These are phyloP conservation scores for Yamagishiella unicocca DNA, from an alignment of 139 green algal genomes.

Conservation along the genomic window DNA sequence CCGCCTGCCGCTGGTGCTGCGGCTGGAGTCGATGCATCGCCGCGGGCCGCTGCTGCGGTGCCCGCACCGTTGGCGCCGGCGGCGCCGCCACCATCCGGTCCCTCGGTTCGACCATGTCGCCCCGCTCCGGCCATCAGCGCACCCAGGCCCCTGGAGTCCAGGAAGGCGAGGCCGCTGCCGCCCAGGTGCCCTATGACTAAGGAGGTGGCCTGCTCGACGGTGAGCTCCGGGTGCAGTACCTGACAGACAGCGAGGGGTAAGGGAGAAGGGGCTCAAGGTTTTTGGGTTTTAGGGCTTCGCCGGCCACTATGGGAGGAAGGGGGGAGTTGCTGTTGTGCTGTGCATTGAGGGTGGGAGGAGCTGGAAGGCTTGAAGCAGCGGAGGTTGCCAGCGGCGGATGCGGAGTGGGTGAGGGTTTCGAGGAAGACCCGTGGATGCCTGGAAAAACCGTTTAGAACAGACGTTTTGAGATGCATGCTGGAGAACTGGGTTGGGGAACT, in stretches of 20 bases:
- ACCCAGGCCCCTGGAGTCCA: no score
- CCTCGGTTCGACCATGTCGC: no score
- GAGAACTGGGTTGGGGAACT: not conserved
- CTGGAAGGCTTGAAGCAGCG: not conserved
- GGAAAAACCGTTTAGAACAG: no score
- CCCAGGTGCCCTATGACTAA: conserved; percentile 25
- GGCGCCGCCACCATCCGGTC: no score
- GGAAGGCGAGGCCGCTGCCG: no score
- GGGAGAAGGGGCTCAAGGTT: not conserved
- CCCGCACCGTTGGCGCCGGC: no score
- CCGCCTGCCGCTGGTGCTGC: no score
- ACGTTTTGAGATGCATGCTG: not conserved
- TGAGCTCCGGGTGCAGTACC: conserved; percentile 50
- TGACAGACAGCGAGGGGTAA: not conserved
- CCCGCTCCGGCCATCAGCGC: no score
- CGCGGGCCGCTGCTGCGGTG: no score
- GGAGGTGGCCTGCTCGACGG: conserved; percentile 46
- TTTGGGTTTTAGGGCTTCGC: no score
- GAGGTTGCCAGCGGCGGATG: not conserved
- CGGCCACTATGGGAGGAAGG: no score
- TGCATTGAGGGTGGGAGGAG: not conserved
- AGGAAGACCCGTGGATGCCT: not conserved
- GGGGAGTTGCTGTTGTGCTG: not conserved
- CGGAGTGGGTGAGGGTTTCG: not conserved
- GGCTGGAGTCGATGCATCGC: no score